Evolutionary conservation across 257 asterid genomes (phyloP), one percentile per base, ranked within the genome.

Genomic region (Solanum gandarillasii): DNA sequence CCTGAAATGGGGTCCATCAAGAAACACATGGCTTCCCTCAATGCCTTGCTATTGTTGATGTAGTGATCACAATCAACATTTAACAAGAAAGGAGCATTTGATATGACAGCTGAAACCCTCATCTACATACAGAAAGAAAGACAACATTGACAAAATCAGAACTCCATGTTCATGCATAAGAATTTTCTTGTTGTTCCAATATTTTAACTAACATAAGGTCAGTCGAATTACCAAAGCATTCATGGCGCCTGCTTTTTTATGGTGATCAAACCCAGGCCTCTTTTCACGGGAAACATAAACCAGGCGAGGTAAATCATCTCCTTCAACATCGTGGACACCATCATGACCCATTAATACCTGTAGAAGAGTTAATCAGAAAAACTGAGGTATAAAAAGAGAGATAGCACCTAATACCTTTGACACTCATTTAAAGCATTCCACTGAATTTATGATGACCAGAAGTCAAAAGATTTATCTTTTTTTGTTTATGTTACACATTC

Each of bases 161-260:
- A 48, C 39, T 46, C 70, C 41, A 31, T 18, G 38, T 9, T 29
- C 86, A 48, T 31, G 70, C 34, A 48, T 20, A 48, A 82, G 38
- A 82, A 46, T 48, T 82, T 82, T 31, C 70, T 48, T 81, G 34
- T 81, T 81, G 67, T 16, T 46, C 34, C 70, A 7, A 32, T 31
- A 82, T 82, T 48, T 81, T 20, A 31, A 2, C 29, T 10, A 82
- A 48, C 86, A 81, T 81, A 46, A 81, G 38, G 39, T 43, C 39
- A 81, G 39, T 43, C 8, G n/a, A 81, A 85, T 92, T 88, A 96
- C 99, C 97, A 96, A 91, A 14, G 99, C 84, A 93, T 96, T 96
- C 99, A 96, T 96, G 71, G 99, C 99, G 83, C 99, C 99, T 23
- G 98, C 99, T 89, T 96, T 96, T 92, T 95, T 96, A 88, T 96